These are phyloP conservation scores for Ceratocystiopsis minuta DNA, from an alignment of 2,329 filamentous ascomycete species.

Conservation along the genomic window DNA sequence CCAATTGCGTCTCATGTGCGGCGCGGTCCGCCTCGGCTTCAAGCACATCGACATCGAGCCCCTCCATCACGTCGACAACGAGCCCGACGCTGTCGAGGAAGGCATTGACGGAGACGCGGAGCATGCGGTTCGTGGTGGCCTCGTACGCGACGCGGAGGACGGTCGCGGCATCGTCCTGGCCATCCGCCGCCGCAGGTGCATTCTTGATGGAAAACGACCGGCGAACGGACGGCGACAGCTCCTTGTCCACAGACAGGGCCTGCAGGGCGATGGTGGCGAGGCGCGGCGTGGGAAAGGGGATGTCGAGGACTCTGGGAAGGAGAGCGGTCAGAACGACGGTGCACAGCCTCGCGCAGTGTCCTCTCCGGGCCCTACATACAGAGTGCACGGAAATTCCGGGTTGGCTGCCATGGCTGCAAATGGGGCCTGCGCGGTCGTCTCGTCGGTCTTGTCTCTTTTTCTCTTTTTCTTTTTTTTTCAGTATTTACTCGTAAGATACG, in stretches of 20 bases:
- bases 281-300: conserved; percentile 66
- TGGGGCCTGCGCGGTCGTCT: not conserved
- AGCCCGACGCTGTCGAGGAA: conserved; percentile 84
- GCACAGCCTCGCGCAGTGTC: no score
- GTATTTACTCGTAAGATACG: no score
- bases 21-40: conserved; percentile 11
- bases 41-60: conserved; percentile 72
- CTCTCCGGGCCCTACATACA: conserved; percentile 27
- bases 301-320: conserved; percentile 39
- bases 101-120: conserved; percentile 86
- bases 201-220: conserved; percentile 41
- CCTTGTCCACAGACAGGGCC: conserved; percentile 68
- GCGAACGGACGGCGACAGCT: conserved; percentile 69
- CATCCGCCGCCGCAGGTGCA: not conserved
- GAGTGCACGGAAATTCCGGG: conserved; percentile 40
- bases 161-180: conserved; percentile 12
- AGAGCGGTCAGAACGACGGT: not conserved
- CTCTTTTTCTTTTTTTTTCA: not conserved
- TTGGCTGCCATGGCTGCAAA: conserved; percentile 18
- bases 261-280: conserved; percentile 60
- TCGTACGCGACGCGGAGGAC: conserved; percentile 60
- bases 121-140: conserved; percentile 88
- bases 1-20: no score
- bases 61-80: conserved; percentile 75
- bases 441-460: not conserved